Base-by-base conservation (phyloP, 1,139 yeast species). In the Nadsonia starkeyi-henricii region DNA sequence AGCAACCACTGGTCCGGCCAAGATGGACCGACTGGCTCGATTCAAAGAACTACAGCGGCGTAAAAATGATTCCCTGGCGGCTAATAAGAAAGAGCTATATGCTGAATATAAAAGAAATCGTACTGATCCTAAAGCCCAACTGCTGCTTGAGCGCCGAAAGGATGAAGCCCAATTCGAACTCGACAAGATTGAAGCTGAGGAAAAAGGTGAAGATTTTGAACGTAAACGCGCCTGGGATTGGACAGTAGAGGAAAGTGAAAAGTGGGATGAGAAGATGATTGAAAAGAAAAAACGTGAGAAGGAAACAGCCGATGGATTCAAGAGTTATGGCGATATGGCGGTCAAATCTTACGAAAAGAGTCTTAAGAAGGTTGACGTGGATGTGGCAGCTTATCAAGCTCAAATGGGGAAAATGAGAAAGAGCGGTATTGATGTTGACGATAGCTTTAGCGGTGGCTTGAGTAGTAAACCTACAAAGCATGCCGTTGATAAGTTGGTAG, bases 161-260 rank as follows among this genome's bases (percentile, higher is more conserved):
- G 63, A 58, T 28, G 58, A 58, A 33, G 72, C 70, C 1, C 62
- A 62, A 45, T 57, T 65, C n/a, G 75, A 72, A 53, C 64, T 72
- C 7, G 68, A 66, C 2, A 62, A 63, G 51, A 50, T 62, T 9
- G 74, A 71, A 36, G 63, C 67, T 0, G 62, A 61, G 21, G 69
- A 66, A 17, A 62, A 56, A 2, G 74, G 72, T 0, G 69, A 66
- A 23, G 71, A 69, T 46, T 65, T 61, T 51, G 72, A 71, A 21
- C 61, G 77, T 18, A 57, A 65, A 45, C 67, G 73, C 47, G 74
- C 75, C 3, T 66, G 83, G 70, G 75, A 74, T 47, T 85, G 83
- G 68, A 74, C 85, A 0, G 73, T 83, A 2, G 80, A 77, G 50
- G 85, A 85, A 49, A 74, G 78, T 48, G 85, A 81, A 55, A 68